Conservation (phyloP, 179 eudicot genomes). For the Beta corolliflora region DNA sequence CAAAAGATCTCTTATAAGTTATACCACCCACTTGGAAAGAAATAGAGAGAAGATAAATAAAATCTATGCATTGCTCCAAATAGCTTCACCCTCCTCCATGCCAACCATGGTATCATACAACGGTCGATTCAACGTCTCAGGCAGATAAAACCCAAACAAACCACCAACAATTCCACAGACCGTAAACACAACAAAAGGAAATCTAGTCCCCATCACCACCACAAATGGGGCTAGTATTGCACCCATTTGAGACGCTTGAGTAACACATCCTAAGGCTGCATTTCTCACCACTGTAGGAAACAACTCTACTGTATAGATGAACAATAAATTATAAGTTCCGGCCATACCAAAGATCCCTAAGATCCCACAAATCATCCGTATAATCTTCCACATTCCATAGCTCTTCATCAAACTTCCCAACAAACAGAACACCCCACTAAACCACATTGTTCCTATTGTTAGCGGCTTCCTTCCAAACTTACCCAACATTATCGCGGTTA, state of each 20-base stretch:
- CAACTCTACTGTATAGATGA: slow-evolving; percentile 71
- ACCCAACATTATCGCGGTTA: slow-evolving; percentile 66
- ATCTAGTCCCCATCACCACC: slow-evolving; percentile 61
- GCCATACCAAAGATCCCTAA: slow-evolving; percentile 87
- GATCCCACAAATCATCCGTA: slow-evolving; percentile 69
- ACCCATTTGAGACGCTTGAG: slow-evolving; percentile 84
- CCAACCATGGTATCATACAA: slow-evolving; percentile 84
- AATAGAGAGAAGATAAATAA: background rate
- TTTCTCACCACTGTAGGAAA: slow-evolving; percentile 92
- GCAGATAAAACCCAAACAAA: slow-evolving; percentile 52
- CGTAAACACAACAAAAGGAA: slow-evolving; percentile 69
- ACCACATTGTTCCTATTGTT: slow-evolving; percentile 73
- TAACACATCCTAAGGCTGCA: slow-evolving; percentile 73
- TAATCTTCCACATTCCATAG: slow-evolving; percentile 46
- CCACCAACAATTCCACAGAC: slow-evolving; percentile 69
- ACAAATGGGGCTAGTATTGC: slow-evolving; percentile 82
- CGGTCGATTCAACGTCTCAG: slow-evolving; percentile 79
- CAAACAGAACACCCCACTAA: slow-evolving; percentile 70
- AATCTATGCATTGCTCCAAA: background rate
- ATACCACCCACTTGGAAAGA: too few species aligned
- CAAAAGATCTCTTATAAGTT: too few species aligned
- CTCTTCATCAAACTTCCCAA: slow-evolving; percentile 50
- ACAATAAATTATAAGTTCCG: slow-evolving; percentile 73
- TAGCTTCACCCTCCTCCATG: slow-evolving; percentile 59
- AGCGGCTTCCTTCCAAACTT: slow-evolving; percentile 71